Evolutionary conservation across 73 alveolate species (phyloP).

Genomic region (Tetrahymena borealis): DNA sequence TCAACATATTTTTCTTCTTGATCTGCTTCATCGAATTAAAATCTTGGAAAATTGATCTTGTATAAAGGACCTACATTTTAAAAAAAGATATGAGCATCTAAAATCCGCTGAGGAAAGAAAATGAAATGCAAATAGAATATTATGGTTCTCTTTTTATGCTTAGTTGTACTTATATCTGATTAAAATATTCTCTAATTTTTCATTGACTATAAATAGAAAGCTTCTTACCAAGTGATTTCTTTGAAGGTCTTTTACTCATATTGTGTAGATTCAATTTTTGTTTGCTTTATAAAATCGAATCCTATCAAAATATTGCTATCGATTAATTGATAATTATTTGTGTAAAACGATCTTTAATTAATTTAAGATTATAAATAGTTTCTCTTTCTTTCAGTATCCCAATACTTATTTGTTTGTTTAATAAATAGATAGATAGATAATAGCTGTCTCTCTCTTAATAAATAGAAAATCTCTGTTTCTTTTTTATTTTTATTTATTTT

Average conservation of each 20-base stretch:
- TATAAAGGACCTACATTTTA: neutral
- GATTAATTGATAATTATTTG: neutral
- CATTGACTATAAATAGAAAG: neutral
- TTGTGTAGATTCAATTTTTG: neutral
- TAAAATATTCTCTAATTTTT: neutral
- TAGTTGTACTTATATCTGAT: neutral
- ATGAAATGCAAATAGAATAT: too few species aligned
- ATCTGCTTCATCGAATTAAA: neutral
- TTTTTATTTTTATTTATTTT: too few species aligned
- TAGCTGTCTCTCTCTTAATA: too few species aligned
- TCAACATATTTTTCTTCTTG: neutral
- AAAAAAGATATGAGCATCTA: neutral
- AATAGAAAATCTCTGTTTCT: too few species aligned
- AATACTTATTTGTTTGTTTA: neutral
- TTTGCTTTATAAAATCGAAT: neutral
- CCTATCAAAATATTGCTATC: neutral
- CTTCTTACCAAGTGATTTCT: neutral
- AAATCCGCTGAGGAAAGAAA: too few species aligned
- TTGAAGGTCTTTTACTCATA: neutral
- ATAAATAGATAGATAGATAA: too few species aligned
- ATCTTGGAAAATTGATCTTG: conserved; percentile 1
- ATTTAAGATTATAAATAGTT: neutral
- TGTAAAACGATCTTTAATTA: neutral
- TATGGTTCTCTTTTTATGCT: too few species aligned
- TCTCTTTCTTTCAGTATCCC: neutral